Evolutionary conservation across 2,329 filamentous ascomycete species (phyloP), one percentile per base, ranked within the genome.

Genomic region (Colletotrichum sp.): DNA sequence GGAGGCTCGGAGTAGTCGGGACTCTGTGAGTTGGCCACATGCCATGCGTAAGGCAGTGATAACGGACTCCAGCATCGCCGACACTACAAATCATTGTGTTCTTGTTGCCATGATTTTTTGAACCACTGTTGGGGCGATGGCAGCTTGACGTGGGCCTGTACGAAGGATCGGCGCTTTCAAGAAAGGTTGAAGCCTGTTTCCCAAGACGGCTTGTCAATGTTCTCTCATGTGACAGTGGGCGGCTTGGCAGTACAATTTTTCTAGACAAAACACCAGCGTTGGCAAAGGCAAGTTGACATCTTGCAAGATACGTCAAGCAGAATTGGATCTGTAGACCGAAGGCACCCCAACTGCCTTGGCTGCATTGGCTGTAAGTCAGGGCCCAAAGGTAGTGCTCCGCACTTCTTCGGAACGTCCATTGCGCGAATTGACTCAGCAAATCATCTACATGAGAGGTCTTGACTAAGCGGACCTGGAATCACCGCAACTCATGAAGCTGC

Each of bases 1-100:
- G 69, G 61, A 67, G 36, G 61, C 3, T 43, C 72, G 67, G 68
- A 67, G 68, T 55, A 52, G 28, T 72, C 67, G 67, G 68, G 72
- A 26, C 24, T 32, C 5, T 26, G 21, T 61, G 34, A n/a, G 52
- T 67, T 67, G 67, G 67, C 67, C 34, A 59, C 24, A 30, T 39
- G 59, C 9, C 18, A 39, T 75, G 52, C 55, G 55, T n/a, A 32
- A 61, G 8, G 21, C 21, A n/a, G 13, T 8, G 67, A 59, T 39
- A 39, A 16, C 30, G 67, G 34, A n/a, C 24, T 8, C n/a, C 34
- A 39, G 32, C 34, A 60, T 69, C 21, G 34, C 34, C 55, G 43
- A 61, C 24, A 18, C 18, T 32, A 4, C 67, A 26, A 34, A 57
- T 24, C 55, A 34, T 16, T n/a, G 7, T 36, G n/a, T 8, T 10